Evolutionary conservation across 1,284 basidiomycete genomes (phyloP), one percentile per base, ranked within the genome.

Genomic region (Moniliella sp.): DNA sequence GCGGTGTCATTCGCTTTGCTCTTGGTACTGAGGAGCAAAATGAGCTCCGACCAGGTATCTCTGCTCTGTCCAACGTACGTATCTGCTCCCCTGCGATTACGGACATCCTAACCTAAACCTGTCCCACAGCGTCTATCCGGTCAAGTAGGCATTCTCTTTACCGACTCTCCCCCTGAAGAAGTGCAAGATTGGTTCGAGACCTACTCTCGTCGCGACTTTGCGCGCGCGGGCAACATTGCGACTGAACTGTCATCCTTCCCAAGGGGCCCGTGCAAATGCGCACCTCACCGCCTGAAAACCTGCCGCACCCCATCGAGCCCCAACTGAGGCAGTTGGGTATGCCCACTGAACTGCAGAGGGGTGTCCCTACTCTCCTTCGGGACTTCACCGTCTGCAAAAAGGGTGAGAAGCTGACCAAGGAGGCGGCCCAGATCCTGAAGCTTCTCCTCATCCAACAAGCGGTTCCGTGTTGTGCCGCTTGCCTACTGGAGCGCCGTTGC

Each of bases 281-380:
- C 9, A 43, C 46, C 25, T 43, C 46, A 26, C 51, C 54, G 4
- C 54, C 51, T 15, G 68, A 69, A 37, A 76, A 83, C 1, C 84
- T 94, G 61, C 82, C 88, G 16, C 84, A 93, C 63, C 83, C 81
- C 47, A 80, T 94, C 65, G 88, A 99, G 50, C 83, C 88, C 12
- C 86, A 94, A 57, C 68, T 99, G 33, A 74, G 88, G 35, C 77
- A 78, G 58, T 70, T 94, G 17, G 91, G 91, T 7, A 66, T 99
- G 33, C 70, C 74, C 28, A 94, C 88, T 12, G 70, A 68, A 33
- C 71, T 99, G 65, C 72, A 76, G 42, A 72, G 72, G 44, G 91
- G 88, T 36, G 78, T 93, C 1, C 88, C 91, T 2, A 79, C 76
- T 3, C 65, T 97, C 34, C 71, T 73, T 29, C 43, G 44, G 16